Conservation (phyloP, 73 alveolate species). For the Vitrella brassicaformis region DNA sequence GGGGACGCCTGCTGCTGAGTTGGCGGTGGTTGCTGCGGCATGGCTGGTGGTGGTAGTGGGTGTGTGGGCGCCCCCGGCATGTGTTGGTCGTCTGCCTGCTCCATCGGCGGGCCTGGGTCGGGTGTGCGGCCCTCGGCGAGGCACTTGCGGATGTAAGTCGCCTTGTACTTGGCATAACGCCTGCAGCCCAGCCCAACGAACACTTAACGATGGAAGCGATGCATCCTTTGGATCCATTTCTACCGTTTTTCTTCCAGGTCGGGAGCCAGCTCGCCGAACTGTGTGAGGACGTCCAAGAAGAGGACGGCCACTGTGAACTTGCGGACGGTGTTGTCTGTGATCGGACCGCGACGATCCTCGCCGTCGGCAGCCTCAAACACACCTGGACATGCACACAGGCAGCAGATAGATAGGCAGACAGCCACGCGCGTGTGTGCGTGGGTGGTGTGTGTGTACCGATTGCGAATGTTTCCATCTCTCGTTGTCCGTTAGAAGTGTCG, state of each 20-base stretch:
- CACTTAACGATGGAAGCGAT: not conserved
- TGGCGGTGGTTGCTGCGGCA: no score
- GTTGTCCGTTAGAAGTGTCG: no score
- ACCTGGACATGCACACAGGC: no score
- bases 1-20: no score
- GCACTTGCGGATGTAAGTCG: not conserved
- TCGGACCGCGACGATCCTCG: not conserved
- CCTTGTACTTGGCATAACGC: not conserved
- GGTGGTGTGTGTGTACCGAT: no score
- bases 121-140: not conserved
- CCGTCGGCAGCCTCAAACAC: not conserved
- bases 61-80: no score
- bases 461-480: no score
- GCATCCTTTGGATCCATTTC: not conserved
- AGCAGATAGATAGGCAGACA: no score
- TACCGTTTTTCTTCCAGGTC: not conserved
- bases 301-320: not conserved
- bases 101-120: not conserved
- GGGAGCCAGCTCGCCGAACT: not conserved
- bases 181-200: not conserved
- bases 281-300: not conserved
- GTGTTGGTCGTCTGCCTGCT: not conserved
- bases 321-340: not conserved
- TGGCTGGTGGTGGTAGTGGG: no score
- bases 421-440: no score